These are phyloP conservation scores for Caloboletus inedulis DNA, from an alignment of 1,284 basidiomycete species.

Conservation along the genomic window DNA sequence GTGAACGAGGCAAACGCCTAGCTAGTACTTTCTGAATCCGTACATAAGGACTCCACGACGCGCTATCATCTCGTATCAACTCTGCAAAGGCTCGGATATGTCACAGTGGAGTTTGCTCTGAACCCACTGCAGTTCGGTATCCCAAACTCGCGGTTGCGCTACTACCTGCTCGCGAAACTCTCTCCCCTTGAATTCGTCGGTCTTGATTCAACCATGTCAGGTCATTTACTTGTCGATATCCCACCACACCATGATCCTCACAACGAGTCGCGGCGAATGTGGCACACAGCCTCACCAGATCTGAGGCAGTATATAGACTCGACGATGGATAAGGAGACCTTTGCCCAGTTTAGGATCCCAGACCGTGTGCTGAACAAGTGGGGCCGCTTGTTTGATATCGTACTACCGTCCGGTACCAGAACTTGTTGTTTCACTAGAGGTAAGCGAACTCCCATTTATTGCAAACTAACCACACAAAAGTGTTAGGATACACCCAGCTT, in stretches of 20 bases:
- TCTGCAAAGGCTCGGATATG: slow-evolving; percentile 53
- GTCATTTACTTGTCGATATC: slow-evolving; percentile 22
- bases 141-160: slow-evolving; percentile 74
- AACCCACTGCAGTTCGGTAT: slow-evolving; percentile 74
- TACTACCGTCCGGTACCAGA: slow-evolving; percentile 55
- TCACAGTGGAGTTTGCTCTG: slow-evolving; percentile 58
- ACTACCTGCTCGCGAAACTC: slow-evolving; percentile 69
- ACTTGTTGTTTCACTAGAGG: slow-evolving; percentile 79
- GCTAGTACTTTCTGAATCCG: slow-evolving; percentile 8
- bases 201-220: slow-evolving; percentile 12
- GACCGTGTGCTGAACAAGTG: slow-evolving; percentile 67
- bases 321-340: slow-evolving; percentile 19
- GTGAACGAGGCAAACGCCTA: slow-evolving; percentile 11
- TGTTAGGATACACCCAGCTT: slow-evolving; percentile 68
- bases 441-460: slow-evolving; percentile 25
- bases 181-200: slow-evolving; percentile 37
- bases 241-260: slow-evolving; percentile 9
- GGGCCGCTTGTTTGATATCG: slow-evolving; percentile 76
- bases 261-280: neutral
- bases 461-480: neutral
- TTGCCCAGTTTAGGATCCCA: slow-evolving; percentile 42
- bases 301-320: slow-evolving; percentile 54
- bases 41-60: slow-evolving; percentile 58
- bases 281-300: slow-evolving; percentile 13
- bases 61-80: slow-evolving; percentile 49